phyloP scores from a whole-genome alignment of 139 green algal genomes.

The Closterium sp. region DNA sequence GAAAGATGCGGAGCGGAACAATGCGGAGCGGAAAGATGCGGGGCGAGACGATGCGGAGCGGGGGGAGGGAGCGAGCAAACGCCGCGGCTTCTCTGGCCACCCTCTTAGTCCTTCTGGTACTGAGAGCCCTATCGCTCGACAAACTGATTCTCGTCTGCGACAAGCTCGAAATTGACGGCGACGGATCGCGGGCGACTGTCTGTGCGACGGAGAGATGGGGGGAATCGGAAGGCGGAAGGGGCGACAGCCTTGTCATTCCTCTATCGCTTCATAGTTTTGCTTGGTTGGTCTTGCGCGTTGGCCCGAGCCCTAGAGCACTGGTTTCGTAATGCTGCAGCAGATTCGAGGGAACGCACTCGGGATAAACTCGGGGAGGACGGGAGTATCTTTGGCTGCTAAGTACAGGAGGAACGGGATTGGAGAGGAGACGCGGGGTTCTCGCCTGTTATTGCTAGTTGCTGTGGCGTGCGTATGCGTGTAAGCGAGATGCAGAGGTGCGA shows the following conservation, averaged over 20 bases:
- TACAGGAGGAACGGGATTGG: not conserved
- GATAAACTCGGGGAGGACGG: not conserved
- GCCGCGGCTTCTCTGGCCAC: too few species aligned
- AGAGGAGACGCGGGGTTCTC: not conserved
- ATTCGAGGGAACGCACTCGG: not conserved
- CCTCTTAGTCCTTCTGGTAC: not conserved
- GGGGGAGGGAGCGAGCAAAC: not conserved
- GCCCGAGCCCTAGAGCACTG: not conserved
- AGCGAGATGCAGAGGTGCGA: not conserved
- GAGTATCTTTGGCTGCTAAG: too few species aligned
- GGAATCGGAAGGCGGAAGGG: not conserved
- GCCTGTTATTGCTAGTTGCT: not conserved
- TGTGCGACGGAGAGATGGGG: not conserved
- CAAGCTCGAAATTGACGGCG: not conserved
- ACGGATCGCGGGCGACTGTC: not conserved
- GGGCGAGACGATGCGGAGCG: not conserved
- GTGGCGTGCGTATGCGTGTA: not conserved
- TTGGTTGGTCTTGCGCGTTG: too few species aligned
- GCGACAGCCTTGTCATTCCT: not conserved
- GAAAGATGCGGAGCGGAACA: too few species aligned
- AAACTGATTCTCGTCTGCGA: not conserved
- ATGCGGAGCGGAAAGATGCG: too few species aligned
- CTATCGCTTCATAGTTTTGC: not conserved
- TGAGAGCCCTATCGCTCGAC: not conserved
- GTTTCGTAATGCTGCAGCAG: not conserved